Evolutionary conservation across 345 rosid genomes (phyloP).

Genomic region (Noccaea bulbosa): DNA sequence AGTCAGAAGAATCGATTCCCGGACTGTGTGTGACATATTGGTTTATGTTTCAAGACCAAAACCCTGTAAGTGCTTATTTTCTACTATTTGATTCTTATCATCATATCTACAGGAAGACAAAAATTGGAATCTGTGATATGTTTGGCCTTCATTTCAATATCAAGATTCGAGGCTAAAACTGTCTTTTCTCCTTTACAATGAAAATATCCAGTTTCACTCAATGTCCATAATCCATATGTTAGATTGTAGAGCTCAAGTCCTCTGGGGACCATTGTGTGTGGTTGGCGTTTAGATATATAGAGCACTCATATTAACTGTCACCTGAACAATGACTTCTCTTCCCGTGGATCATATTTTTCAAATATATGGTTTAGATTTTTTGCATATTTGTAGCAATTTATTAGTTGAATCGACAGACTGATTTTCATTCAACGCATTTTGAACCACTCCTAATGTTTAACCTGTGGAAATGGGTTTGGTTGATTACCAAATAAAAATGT

Average conservation of each 20-base stretch:
- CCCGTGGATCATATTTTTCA: slow-evolving; percentile 17
- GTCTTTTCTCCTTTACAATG: slow-evolving; percentile 8
- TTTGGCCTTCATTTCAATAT: slow-evolving; percentile 12
- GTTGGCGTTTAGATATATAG: slow-evolving; percentile 27
- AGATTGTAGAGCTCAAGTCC: slow-evolving; percentile 13
- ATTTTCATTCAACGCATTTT: not conserved
- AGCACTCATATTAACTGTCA: slow-evolving; percentile 22
- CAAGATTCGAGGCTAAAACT: slow-evolving; percentile 19
- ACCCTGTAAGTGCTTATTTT: slow-evolving; percentile 27
- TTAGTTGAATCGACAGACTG: not conserved
- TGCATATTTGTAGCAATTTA: slow-evolving; percentile 4
- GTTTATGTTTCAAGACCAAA: slow-evolving; percentile 26
- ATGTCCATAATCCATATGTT: not conserved
- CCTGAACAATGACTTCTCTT: slow-evolving; percentile 18
- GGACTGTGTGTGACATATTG: slow-evolving; percentile 2
- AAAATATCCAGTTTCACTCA: slow-evolving; percentile 29
- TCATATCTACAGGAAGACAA: slow-evolving; percentile 14
- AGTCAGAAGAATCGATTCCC: not conserved
- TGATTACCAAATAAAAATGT: not conserved
- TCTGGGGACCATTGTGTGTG: slow-evolving; percentile 39
- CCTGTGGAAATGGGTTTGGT: slow-evolving; percentile 4
- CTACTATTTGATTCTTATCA: slow-evolving; percentile 28
- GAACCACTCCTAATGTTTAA: not conserved
- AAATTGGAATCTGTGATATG: slow-evolving; percentile 8
- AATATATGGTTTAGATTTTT: slow-evolving; percentile 27